Base-by-base conservation (phyloP, 2,329 filamentous ascomycete species). In the Sporothrix euskadiensis region DNA sequence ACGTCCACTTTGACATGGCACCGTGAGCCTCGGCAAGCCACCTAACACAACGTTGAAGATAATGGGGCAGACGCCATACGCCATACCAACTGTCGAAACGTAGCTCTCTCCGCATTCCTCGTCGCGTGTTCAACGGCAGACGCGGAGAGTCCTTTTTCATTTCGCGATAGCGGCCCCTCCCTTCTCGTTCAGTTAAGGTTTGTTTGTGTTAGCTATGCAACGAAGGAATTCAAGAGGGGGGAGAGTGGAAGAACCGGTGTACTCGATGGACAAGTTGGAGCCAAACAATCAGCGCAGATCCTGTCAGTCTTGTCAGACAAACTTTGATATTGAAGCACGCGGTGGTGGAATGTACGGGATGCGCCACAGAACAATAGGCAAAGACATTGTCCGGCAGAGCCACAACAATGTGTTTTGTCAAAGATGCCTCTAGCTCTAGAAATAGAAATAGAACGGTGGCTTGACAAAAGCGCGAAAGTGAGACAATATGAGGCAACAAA, bases 101-200 rank as follows among this genome's bases (percentile, higher is more conserved):
- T 47, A 26, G 61, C 14, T 41, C 35, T 26, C 61, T 47, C 61
- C 61, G 6, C 65, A 68, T 52, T 68, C 65, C 26, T 52, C 41
- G 30, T n/a, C 44, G 26, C 26, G 26, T 35, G 22, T 6, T 68
- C n/a, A 52, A 49, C 44, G 26, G 10, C 44, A n/a, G 26, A 35
- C 44, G 44, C 26, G 65, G 44, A 52, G 9, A 44, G 65, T 68
- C 65, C 26, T 35, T 68, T 68, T 68, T 68, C 14, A 68, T 52
- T n/a, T 52, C 44, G 39, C 14, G 65, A 52, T 35, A 52, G 22
- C 26, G n/a, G 39, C n/a, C 61, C 32, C 35, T 63, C 32, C 57
- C 61, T 47, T 65, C 7, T 65, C 26, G 35, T 35, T 35, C 44
- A 4, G 14, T 49, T 49, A 49, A 19, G 12, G 14, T 16, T 6